phyloP scores from a whole-genome alignment of 2,329 filamentous ascomycete species.

The Aspergillus sp. region DNA sequence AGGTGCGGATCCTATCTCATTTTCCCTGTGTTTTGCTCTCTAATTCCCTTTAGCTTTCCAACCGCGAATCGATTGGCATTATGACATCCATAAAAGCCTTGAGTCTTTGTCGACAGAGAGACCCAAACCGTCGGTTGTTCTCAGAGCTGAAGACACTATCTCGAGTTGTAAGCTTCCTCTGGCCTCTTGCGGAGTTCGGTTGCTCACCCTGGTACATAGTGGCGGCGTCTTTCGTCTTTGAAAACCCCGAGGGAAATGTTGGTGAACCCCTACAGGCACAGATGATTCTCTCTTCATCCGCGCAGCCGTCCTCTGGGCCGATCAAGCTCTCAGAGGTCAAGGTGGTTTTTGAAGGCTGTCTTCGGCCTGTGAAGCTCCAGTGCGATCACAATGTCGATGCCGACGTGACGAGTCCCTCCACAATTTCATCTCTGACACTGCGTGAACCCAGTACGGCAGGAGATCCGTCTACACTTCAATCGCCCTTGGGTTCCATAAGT shows the following conservation, averaged over 20 bases:
- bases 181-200: not conserved
- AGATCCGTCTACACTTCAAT: constrained; percentile 21
- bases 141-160: constrained; percentile 40
- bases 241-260: constrained; percentile 47
- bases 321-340: constrained; percentile 41
- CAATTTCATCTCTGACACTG: constrained; percentile 25
- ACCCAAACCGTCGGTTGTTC: constrained; percentile 37
- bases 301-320: constrained; percentile 36
- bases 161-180: constrained; percentile 35
- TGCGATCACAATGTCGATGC: constrained; percentile 19
- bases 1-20: constrained; percentile 15
- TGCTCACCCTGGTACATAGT: constrained; percentile 29
- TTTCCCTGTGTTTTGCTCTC: not conserved
- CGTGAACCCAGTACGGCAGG: constrained; percentile 21
- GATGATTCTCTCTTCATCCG: constrained; percentile 42
- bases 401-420: constrained; percentile 13
- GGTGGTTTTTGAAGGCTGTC: constrained; percentile 44
- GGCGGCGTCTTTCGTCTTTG: constrained; percentile 44
- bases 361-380: constrained; percentile 35
- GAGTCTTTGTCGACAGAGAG: constrained; percentile 26
- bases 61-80: not conserved
- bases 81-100: constrained; percentile 37
- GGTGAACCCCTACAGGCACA: constrained; percentile 51
- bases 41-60: no score
- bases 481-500: constrained; percentile 24